Evolutionary conservation across 2,329 filamentous ascomycete species (phyloP).

Genomic region (Aspergillus persii): DNA sequence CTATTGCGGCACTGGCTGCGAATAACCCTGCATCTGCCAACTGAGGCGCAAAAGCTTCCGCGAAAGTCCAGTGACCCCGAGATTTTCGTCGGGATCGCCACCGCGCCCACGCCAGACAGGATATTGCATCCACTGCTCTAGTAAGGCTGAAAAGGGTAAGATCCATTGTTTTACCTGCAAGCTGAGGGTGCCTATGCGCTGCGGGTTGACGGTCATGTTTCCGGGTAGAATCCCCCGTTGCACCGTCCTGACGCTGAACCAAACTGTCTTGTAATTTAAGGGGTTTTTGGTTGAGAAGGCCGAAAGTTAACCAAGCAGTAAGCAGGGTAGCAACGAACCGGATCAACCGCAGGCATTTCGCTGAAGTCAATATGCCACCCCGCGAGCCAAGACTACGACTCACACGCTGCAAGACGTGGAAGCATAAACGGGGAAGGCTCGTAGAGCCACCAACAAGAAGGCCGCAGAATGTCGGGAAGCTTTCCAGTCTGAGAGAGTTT

Average conservation of each 20-base stretch:
- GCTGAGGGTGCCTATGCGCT: constrained; percentile 25
- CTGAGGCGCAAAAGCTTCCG: constrained; percentile 42
- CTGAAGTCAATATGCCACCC: constrained; percentile 16
- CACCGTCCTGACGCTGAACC: constrained; percentile 5
- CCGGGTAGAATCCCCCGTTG: constrained; percentile 5
- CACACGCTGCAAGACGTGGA: constrained; percentile 26
- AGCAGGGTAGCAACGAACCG: constrained; percentile 47
- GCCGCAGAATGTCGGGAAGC: constrained; percentile 55
- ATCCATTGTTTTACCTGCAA: constrained; percentile 74
- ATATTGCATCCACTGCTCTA: constrained; percentile 68
- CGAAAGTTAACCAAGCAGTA: constrained; percentile 51
- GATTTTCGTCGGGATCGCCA: constrained; percentile 37
- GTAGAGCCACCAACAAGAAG: constrained; percentile 53
- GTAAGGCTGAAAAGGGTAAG: constrained; percentile 75
- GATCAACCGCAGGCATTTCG: constrained; percentile 22
- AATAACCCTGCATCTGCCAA: constrained; percentile 70
- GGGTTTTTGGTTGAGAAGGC: constrained; percentile 45
- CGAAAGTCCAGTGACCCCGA: constrained; percentile 27
- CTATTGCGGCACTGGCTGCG: constrained; percentile 66
- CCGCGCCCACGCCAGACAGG: constrained; percentile 64
- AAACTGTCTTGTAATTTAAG: constrained; percentile 15
- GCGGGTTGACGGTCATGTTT: constrained; percentile 6
- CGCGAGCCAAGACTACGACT: constrained; percentile 18
- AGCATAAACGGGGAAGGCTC: constrained; percentile 37
- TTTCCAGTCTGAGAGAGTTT: constrained; percentile 43